phyloP scores from a whole-genome alignment of 495 filamentous ascomycete species.

The Aspergillus heteromorphus region DNA sequence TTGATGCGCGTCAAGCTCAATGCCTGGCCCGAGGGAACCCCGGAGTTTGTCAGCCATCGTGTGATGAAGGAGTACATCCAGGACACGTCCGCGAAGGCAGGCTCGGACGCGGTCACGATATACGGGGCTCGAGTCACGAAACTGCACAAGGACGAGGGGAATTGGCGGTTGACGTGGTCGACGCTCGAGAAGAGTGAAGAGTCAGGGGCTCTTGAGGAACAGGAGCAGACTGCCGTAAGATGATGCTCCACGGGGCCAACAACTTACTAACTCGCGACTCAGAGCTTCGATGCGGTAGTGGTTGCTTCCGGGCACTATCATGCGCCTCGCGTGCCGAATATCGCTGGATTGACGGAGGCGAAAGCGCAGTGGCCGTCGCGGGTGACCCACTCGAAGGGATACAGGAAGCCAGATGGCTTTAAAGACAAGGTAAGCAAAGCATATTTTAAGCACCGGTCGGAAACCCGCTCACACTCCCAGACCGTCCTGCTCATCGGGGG shows the following conservation, averaged over 20 bases:
- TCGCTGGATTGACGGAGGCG: conserved; percentile 47
- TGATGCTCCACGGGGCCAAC: not conserved
- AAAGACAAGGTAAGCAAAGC: conserved; percentile 39
- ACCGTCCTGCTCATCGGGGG: conserved; percentile 57
- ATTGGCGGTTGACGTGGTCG: conserved; percentile 47
- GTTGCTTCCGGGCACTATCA: conserved; percentile 58
- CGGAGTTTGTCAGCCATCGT: conserved; percentile 49
- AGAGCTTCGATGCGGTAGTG: conserved; percentile 52
- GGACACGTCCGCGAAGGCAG: conserved; percentile 43
- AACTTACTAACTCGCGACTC: not conserved
- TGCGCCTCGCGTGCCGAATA: conserved; percentile 50
- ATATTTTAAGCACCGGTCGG: no score
- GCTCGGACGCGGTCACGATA: conserved; percentile 42
- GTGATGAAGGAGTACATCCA: conserved; percentile 56
- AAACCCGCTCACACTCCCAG: conserved; percentile 23
- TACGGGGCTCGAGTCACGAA: conserved; percentile 56
- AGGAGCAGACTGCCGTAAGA: conserved; percentile 20
- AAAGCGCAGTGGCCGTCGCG: conserved; percentile 46
- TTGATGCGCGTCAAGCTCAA: conserved; percentile 56
- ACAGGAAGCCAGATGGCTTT: conserved; percentile 46
- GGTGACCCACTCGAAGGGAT: conserved; percentile 58
- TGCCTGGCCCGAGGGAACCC: conserved; percentile 54
- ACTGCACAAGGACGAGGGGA: conserved; percentile 37
- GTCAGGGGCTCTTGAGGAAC: conserved; percentile 15
- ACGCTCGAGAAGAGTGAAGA: conserved; percentile 27